These are phyloP conservation scores for Blepharisma stoltei DNA, from an alignment of 73 alveolate genomes.

Conservation along the genomic window DNA sequence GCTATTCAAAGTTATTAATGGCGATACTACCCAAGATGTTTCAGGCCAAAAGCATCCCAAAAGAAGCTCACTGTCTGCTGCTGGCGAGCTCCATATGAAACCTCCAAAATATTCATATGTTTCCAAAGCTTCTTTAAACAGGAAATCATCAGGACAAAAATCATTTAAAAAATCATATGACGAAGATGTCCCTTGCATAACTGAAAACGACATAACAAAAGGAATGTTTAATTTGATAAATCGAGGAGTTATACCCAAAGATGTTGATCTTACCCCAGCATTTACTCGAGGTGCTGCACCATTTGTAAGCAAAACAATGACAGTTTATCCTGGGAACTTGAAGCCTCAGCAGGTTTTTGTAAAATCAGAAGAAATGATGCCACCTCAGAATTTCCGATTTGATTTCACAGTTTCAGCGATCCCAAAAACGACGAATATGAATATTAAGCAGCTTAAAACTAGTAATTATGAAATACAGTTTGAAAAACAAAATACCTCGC, in stretches of 20 bases:
- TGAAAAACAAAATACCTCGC: slow-evolving; percentile 4
- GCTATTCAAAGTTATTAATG: neutral
- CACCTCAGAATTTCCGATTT: neutral
- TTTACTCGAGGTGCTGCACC: slow-evolving; percentile 89
- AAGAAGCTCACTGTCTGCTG: slow-evolving; percentile 7
- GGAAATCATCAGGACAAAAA: neutral
- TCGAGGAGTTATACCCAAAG: slow-evolving; percentile 84
- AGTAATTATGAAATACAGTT: slow-evolving; percentile 2
- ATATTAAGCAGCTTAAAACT: neutral
- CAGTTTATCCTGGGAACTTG: slow-evolving; percentile 10
- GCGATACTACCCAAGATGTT: slow-evolving; percentile 9
- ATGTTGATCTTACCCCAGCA: slow-evolving; percentile 88
- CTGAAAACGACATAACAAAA: slow-evolving; percentile 81
- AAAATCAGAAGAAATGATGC: neutral
- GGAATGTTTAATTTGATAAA: slow-evolving; percentile 79
- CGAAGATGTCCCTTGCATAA: slow-evolving; percentile 72
- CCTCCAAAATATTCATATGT: slow-evolving; percentile 22
- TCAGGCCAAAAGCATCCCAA: neutral
- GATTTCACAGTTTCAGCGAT: slow-evolving; percentile 11
- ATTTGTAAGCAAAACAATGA: slow-evolving; percentile 40
- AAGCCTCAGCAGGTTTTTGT: neutral
- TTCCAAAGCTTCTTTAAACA: neutral
- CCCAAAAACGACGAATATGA: neutral
- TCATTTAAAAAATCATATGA: neutral
- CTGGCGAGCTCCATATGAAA: slow-evolving; percentile 10